Percentiles rank a stretch among this genome's conserved stretches.
Evolutionary conservation across 2,329 filamentous ascomycete species (phyloP).

Genomic region (Xylariaceae sp.): DNA sequence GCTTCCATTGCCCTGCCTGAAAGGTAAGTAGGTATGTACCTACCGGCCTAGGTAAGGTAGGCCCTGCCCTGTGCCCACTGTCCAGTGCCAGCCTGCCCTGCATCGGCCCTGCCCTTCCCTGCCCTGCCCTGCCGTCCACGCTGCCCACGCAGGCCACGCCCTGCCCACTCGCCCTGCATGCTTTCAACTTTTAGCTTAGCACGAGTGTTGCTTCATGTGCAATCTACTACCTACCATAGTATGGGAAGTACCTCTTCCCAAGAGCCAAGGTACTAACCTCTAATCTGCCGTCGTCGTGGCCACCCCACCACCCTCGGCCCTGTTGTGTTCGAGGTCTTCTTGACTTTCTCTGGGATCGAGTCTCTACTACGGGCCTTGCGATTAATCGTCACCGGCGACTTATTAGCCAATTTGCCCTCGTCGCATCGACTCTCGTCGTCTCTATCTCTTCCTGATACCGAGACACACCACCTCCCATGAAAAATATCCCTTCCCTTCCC

Average conservation of each 20-base stretch:
- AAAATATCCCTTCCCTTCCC: too few relatives aligned
- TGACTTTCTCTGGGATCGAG: neutral
- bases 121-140: too few relatives aligned
- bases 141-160: too few relatives aligned
- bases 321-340: neutral
- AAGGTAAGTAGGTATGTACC: too few relatives aligned
- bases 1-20: too few relatives aligned
- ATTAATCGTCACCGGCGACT: constrained; percentile 20
- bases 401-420: constrained; percentile 24
- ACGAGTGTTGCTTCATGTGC: constrained; percentile 10
- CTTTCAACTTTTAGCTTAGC: too few relatives aligned
- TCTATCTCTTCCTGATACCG: constrained; percentile 10
- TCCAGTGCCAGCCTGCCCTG: too few relatives aligned
- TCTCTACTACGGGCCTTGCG: constrained; percentile 4
- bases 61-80: too few relatives aligned
- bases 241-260: too few relatives aligned
- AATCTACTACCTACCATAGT: constrained; percentile 8
- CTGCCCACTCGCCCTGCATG: constrained; percentile 2
- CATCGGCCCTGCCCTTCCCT: too few relatives aligned
- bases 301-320: constrained; percentile 9
- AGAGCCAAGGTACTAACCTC: too few relatives aligned
- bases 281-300: constrained; percentile 20
- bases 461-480: constrained; percentile 16
- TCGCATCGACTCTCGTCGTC: neutral
- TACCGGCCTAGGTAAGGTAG: too few relatives aligned